A percentile compares a stretch with the other conserved stretches of the same genome.
These are phyloP conservation scores for Apiospora hydei DNA, from an alignment of 2,329 filamentous ascomycete species.

Conservation along the genomic window DNA sequence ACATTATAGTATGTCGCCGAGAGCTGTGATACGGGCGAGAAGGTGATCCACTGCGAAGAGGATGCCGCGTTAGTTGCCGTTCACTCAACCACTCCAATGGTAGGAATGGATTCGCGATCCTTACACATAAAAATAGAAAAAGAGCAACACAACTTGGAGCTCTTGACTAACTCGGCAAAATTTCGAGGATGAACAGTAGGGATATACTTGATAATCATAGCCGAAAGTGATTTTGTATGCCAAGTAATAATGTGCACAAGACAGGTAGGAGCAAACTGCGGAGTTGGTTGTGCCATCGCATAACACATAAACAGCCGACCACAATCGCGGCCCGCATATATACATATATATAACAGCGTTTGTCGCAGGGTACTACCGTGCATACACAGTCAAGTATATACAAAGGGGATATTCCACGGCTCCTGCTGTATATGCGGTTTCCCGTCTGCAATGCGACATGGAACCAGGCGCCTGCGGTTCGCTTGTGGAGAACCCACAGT, in stretches of 20 bases:
- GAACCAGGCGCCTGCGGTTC: not conserved
- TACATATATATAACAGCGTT: not conserved
- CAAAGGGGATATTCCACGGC: not conserved
- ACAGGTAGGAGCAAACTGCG: not conserved
- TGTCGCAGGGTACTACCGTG: not conserved
- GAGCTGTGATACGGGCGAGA: slow-evolving; percentile 80
- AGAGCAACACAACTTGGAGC: too few relatives aligned
- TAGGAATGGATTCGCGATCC: too few relatives aligned
- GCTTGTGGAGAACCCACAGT: not conserved
- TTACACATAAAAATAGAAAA: too few relatives aligned
- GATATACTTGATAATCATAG: too few relatives aligned
- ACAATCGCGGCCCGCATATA: not conserved
- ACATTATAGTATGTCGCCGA: slow-evolving; percentile 80
- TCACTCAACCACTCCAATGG: too few relatives aligned
- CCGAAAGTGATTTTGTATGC: too few relatives aligned
- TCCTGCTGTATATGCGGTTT: too few relatives aligned
- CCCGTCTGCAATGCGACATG: not conserved
- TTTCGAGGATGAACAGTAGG: too few relatives aligned
- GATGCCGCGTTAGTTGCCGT: not conserved
- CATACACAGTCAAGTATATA: not conserved
- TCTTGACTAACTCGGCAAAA: too few relatives aligned
- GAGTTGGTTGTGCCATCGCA: not conserved
- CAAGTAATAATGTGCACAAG: too few relatives aligned
- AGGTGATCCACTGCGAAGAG: slow-evolving; percentile 80
- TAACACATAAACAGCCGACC: not conserved